Percentiles rank a stretch among this genome's conserved stretches.
These are phyloP conservation scores for Phytophthora uliginosa DNA, from an alignment of 352 stramenopile genomes.

Conservation along the genomic window DNA sequence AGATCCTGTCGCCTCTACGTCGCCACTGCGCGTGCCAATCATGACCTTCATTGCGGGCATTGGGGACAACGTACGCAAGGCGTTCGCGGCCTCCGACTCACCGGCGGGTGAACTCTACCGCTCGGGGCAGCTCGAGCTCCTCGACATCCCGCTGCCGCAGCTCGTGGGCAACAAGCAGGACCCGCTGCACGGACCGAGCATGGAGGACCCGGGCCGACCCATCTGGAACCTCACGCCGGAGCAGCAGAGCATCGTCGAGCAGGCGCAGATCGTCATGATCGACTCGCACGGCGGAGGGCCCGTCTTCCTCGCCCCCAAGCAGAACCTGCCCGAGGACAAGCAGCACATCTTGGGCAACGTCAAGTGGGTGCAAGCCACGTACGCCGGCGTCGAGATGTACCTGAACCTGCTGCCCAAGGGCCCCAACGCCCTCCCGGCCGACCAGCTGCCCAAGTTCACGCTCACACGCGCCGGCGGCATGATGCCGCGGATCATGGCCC, in stretches of 20 bases:
- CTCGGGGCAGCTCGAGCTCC: constrained; percentile 36
- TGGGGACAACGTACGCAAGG: constrained; percentile 39
- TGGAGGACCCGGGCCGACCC: constrained; percentile 38
- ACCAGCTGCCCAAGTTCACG: constrained; percentile 40
- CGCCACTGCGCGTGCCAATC: constrained; percentile 31
- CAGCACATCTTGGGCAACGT: constrained; percentile 39
- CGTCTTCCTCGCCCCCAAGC: constrained; percentile 42
- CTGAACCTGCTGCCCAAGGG: constrained; percentile 36
- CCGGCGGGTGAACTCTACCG: constrained; percentile 39
- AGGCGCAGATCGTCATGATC: constrained; percentile 46
- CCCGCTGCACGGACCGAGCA: constrained; percentile 33
- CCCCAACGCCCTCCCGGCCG: constrained; percentile 9
- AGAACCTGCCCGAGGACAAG: constrained; percentile 44
- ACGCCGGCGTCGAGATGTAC: constrained; percentile 50
- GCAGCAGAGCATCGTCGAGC: constrained; percentile 39
- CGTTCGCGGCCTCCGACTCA: constrained; percentile 28
- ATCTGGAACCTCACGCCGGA: constrained; percentile 37
- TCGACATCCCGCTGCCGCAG: constrained; percentile 44
- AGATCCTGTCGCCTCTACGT: constrained; percentile 2
- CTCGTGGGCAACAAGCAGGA: constrained; percentile 49
- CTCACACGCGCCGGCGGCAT: constrained; percentile 50
- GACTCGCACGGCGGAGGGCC: constrained; percentile 36
- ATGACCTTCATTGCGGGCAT: constrained; percentile 43
- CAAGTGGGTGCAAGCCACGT: constrained; percentile 56
- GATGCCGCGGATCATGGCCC: constrained; percentile 52